A percentile compares a stretch with the other conserved stretches of the same genome.
Evolutionary conservation across 148 eudicot genomes (phyloP).

Genomic region (Selenicereus undatus): DNA sequence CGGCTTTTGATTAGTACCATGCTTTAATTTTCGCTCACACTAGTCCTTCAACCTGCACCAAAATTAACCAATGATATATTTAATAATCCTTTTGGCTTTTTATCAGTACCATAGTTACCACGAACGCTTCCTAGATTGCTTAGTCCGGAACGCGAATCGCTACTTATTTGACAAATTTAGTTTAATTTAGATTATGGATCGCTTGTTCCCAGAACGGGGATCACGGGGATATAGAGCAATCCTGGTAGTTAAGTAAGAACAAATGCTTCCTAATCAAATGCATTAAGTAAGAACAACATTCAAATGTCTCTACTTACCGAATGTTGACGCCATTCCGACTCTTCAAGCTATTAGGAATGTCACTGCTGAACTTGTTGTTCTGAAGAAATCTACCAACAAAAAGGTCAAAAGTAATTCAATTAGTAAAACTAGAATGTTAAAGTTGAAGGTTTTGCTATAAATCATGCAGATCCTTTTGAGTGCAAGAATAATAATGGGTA

Average conservation of each 20-base stretch:
- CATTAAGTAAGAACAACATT: not conserved
- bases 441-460: constrained; percentile 2
- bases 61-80: not conserved
- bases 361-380: constrained; percentile 50
- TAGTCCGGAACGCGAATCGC: too few species aligned
- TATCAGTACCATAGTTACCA: too few species aligned
- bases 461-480: not conserved
- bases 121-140: too few species aligned
- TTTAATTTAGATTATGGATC: too few species aligned
- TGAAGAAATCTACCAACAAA: constrained; percentile 49
- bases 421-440: not conserved
- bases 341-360: constrained; percentile 37
- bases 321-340: constrained; percentile 30
- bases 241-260: too few species aligned
- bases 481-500: not conserved
- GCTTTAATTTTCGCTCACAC: not conserved
- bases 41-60: constrained; percentile 1
- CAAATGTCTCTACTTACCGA: constrained; percentile 28
- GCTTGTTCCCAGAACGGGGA: too few species aligned
- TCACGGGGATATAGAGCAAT: too few species aligned
- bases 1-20: not conserved
- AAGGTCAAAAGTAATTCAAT: not conserved
- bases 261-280: not conserved
- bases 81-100: not conserved
- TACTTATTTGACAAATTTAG: too few species aligned